phyloP scores from a whole-genome alignment of 2,329 filamentous ascomycete genomes.

The Fusarium gaditjirri region DNA sequence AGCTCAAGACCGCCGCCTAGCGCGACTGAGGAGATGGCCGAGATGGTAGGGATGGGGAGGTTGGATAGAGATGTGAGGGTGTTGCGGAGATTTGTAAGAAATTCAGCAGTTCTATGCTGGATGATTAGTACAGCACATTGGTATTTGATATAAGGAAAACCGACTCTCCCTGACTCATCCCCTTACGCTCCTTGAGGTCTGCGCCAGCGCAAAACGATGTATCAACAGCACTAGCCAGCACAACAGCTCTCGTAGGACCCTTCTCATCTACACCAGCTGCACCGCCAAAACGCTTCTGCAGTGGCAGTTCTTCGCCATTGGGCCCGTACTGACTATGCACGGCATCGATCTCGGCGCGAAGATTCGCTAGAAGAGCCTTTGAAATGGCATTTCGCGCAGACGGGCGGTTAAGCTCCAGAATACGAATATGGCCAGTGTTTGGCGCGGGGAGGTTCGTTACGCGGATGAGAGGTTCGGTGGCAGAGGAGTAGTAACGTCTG shows the following conservation, averaged over 20 bases:
- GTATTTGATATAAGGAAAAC: slow-evolving; percentile 43
- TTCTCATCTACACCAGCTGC: slow-evolving; percentile 56
- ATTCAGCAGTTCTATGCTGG: slow-evolving; percentile 73
- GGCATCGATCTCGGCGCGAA: slow-evolving; percentile 77
- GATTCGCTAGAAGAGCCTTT: slow-evolving; percentile 74
- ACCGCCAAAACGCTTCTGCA: slow-evolving; percentile 56
- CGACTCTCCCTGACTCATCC: slow-evolving; percentile 82
- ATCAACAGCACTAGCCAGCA: slow-evolving; percentile 87
- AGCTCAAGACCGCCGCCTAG: slow-evolving; percentile 95
- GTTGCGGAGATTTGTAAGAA: slow-evolving; percentile 78
- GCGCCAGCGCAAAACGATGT: slow-evolving; percentile 92
- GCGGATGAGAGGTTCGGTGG: slow-evolving; percentile 68
- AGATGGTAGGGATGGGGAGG: slow-evolving; percentile 90
- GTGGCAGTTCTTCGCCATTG: slow-evolving; percentile 62
- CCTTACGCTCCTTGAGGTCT: slow-evolving; percentile 87
- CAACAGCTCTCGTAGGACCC: slow-evolving; percentile 78
- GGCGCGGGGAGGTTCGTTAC: slow-evolving; percentile 81
- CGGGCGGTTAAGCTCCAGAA: slow-evolving; percentile 89
- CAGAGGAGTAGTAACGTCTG: slow-evolving; percentile 55
- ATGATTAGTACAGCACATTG: not conserved
- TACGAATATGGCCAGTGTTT: slow-evolving; percentile 83
- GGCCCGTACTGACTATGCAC: slow-evolving; percentile 72
- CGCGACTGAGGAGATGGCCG: slow-evolving; percentile 84
- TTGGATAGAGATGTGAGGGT: slow-evolving; percentile 79
- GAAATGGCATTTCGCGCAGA: slow-evolving; percentile 92